These are phyloP conservation scores for Neurospora sp. DNA, from an alignment of 495 filamentous ascomycete species.

Conservation along the genomic window DNA sequence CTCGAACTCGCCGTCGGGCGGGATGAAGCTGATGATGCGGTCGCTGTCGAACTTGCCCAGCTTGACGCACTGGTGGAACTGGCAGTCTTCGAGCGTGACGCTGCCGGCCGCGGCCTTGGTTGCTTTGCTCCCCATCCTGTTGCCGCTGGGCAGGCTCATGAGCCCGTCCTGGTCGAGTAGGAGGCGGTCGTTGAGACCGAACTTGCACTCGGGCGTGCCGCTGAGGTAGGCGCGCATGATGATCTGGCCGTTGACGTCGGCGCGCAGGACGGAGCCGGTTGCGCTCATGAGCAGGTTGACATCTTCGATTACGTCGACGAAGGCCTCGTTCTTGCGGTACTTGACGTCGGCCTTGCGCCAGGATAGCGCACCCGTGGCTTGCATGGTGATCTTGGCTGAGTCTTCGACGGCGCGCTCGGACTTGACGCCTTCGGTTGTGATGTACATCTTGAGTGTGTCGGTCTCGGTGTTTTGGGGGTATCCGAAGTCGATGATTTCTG, in stretches of 20 bases:
- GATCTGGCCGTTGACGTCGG: conserved; percentile 95
- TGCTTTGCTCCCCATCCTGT: conserved; percentile 65
- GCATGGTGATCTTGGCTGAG: conserved; percentile 96
- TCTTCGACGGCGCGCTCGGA: conserved; percentile 87
- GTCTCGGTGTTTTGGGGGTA: conserved; percentile 99
- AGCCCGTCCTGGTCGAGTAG: conserved; percentile 73
- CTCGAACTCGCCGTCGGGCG: conserved; percentile 97
- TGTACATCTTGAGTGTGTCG: conserved; percentile 99
- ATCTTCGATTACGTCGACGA: conserved; percentile 74
- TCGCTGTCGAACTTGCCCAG: conserved; percentile 95
- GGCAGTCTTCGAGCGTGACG: conserved; percentile 95
- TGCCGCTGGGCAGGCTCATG: conserved; percentile 55
- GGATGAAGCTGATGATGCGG: conserved; percentile 94
- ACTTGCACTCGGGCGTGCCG: conserved; percentile 98
- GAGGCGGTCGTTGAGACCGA: conserved; percentile 93
- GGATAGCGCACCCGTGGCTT: conserved; percentile 92
- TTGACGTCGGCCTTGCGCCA: conserved; percentile 97
- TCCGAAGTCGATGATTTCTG: conserved; percentile 98
- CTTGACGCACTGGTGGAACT: conserved; percentile 99
- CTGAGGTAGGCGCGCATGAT: conserved; percentile 97
- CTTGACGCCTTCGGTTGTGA: conserved; percentile 98
- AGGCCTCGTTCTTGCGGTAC: conserved; percentile 89
- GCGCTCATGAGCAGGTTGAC: conserved; percentile 99
- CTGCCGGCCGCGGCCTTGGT: conserved; percentile 92
- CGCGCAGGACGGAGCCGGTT: conserved; percentile 85